A percentile compares a stretch with the other conserved stretches of the same genome.
Conservation (phyloP, 2,329 filamentous ascomycete genomes). For the Phyllosticta paracitricarpa region DNA sequence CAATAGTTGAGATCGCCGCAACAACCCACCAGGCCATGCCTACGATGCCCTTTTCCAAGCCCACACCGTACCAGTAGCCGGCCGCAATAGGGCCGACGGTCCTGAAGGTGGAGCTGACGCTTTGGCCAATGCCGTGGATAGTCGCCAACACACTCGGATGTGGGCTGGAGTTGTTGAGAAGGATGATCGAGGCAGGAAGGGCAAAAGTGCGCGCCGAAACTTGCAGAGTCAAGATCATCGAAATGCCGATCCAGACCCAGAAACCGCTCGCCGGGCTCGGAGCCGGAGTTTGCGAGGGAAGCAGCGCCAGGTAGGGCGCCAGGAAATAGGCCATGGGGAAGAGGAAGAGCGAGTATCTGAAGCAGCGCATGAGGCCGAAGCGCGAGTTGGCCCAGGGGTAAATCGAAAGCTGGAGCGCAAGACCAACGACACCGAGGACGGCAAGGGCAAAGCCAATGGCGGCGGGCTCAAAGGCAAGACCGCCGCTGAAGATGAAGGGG, state of each 20-base stretch:
- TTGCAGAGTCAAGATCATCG: constrained; percentile 55
- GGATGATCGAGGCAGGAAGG: constrained; percentile 45
- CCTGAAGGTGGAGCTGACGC: constrained; percentile 42
- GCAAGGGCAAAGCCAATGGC: constrained; percentile 70
- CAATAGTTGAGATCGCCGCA: constrained; percentile 44
- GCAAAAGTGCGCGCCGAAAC: constrained; percentile 64
- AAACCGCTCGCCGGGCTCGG: constrained; percentile 44
- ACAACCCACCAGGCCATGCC: constrained; percentile 50
- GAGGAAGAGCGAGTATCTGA: constrained; percentile 56
- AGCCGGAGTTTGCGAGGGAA: constrained; percentile 45
- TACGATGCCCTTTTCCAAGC: constrained; percentile 44
- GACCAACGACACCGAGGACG: constrained; percentile 65
- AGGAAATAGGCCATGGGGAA: constrained; percentile 62
- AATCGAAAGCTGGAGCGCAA: constrained; percentile 58
- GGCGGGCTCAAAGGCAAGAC: constrained; percentile 61
- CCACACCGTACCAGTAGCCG: constrained; percentile 45
- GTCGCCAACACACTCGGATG: constrained; percentile 47
- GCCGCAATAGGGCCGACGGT: constrained; percentile 47
- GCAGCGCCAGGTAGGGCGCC: constrained; percentile 60
- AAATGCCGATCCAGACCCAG: constrained; percentile 55
- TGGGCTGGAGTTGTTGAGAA: constrained; percentile 50
- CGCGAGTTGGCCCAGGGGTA: constrained; percentile 59
- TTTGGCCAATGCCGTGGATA: constrained; percentile 50
- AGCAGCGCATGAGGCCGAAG: constrained; percentile 59
- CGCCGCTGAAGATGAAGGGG: constrained; percentile 55